These are phyloP conservation scores for Pichia cephalocereana DNA, from an alignment of 805 yeast species.

Conservation along the genomic window DNA sequence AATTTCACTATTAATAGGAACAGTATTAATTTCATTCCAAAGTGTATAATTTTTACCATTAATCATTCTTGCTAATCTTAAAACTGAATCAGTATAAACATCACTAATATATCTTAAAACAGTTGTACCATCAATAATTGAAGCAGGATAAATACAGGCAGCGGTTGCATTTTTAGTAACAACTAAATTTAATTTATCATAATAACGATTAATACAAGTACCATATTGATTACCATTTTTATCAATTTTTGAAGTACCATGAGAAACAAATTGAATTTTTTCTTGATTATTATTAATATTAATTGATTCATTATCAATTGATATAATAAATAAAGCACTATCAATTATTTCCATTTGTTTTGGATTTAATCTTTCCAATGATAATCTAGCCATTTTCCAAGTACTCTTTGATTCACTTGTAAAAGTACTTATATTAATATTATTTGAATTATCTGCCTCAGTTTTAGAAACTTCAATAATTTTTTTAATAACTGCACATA, in stretches of 20 bases:
- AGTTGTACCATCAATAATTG: constrained; percentile 50
- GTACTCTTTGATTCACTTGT: constrained; percentile 43
- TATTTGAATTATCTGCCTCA: constrained; percentile 30
- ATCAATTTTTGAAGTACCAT: constrained; percentile 40
- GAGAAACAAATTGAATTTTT: constrained; percentile 39
- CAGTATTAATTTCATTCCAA: constrained; percentile 36
- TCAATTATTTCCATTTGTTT: constrained; percentile 33
- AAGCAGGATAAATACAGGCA: constrained; percentile 51
- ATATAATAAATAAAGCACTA: constrained; percentile 42
- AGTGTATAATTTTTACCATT: constrained; percentile 48
- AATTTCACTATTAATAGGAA: constrained; percentile 22
- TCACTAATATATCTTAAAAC: constrained; percentile 49
- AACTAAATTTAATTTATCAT: constrained; percentile 47
- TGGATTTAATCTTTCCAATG: constrained; percentile 31
- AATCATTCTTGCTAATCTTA: constrained; percentile 48
- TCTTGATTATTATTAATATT: constrained; percentile 39
- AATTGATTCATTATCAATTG: constrained; percentile 41
- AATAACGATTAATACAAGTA: constrained; percentile 51
- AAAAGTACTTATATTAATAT: constrained; percentile 38
- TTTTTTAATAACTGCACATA: constrained; percentile 33
- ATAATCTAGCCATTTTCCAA: constrained; percentile 40
- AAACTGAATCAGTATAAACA: constrained; percentile 47
- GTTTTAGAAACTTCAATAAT: constrained; percentile 34
- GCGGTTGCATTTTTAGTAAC: constrained; percentile 49
- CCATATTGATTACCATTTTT: constrained; percentile 44